Base-by-base conservation (phyloP, 2,329 filamentous ascomycete genomes). In the Aspergillus persii region DNA sequence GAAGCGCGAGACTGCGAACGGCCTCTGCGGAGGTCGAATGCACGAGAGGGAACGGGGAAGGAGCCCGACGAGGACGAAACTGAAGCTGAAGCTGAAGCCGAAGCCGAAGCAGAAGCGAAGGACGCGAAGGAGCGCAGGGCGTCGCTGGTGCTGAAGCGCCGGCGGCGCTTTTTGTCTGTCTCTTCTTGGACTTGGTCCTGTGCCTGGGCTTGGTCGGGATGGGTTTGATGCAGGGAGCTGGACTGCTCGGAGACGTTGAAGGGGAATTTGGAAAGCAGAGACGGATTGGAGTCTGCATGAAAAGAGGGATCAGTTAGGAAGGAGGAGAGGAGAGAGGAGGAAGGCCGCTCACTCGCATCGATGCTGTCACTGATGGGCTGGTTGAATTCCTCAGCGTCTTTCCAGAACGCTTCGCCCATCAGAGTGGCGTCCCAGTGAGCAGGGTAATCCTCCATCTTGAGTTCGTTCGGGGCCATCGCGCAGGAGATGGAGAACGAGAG, bases 141-240 rank as follows among this genome's bases (percentile, higher is more conserved):
- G 46, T 72, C 70, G 55, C 58, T 68, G 62, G 72, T 69, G 62
- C 70, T 72, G 55, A 65, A 66, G 8, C 67, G 69, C 27, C 70
- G 61, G n/a, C 54, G 55, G 15, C 23, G 49, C 41, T 26, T 23
- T 26, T 54, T n/a, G 30, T 7, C 41, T 2, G 18, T 7, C 9
- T 31, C 11, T 30, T 31, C 48, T 26, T 15, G 12, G 26, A 8
- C 0, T 44, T 36, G 9, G 3, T 12, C 6, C 8, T 31, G 2
- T 12, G 15, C 4, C 5, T 41, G 36, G 12, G 11, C 12, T 41
- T 41, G 36, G 6, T 15, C 4, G 11, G 15, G 12, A 41, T 6
- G 15, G 5, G 18, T 23, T 23, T 39, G 12, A n/a, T 44, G 8
- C 8, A 39, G 23, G n/a, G 29, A 33, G 29, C 44, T 54, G n/a